These are phyloP conservation scores for Pouteria campechiana DNA, from an alignment of 179 eudicot species.

Conservation along the genomic window DNA sequence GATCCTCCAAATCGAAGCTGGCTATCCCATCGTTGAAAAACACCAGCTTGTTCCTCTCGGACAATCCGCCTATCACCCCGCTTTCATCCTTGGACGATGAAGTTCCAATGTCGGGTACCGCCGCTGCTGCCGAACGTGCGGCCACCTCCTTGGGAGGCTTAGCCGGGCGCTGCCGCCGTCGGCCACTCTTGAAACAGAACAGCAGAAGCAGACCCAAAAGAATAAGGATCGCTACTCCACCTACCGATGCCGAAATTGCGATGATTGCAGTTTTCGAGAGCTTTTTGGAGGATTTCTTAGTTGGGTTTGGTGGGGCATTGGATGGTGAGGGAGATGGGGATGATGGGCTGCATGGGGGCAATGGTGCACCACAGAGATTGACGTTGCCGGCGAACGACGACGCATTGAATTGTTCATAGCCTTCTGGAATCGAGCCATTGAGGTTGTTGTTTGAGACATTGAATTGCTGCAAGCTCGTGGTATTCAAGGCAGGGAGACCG, in stretches of 20 bases:
- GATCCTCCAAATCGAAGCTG: conserved; percentile 16
- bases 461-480: conserved; percentile 6
- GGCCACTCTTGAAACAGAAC: no score
- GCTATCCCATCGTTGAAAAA: conserved; percentile 7
- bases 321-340: no score
- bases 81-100: neutral
- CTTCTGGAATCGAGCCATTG: conserved; percentile 12
- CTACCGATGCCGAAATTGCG: no score
- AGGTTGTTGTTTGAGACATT: conserved; percentile 7
- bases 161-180: no score
- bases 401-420: conserved; percentile 2
- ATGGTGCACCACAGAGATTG: conserved; percentile 14
- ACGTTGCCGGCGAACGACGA: conserved; percentile 7
- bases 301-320: no score
- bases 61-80: neutral
- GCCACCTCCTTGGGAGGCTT: no score
- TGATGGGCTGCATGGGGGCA: conserved; percentile 3
- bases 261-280: no score
- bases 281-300: no score
- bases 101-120: neutral
- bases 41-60: conserved; percentile 14
- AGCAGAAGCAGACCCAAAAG: no score
- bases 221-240: no score
- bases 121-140: no score
- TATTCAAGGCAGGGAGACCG: conserved; percentile 5